Conservation (phyloP, 2,329 filamentous ascomycete genomes). For the Monosporascus ibericus region DNA sequence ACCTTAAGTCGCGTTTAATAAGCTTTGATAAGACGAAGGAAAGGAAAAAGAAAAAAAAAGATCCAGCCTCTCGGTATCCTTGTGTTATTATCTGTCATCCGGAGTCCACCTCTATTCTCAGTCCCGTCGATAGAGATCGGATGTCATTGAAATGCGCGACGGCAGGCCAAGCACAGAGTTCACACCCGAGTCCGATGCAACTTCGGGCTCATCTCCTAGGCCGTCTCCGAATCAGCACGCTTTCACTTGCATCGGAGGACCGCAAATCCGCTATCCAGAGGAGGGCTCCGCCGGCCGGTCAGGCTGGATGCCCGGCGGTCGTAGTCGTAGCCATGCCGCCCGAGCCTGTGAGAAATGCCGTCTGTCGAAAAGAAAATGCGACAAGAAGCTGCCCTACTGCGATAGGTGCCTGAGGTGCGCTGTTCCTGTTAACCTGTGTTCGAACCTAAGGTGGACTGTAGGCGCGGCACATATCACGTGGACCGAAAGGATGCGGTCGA, state of each 20-base stretch:
- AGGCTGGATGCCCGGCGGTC: neutral
- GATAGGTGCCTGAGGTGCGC: constrained; percentile 26
- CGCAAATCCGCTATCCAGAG: constrained; percentile 5
- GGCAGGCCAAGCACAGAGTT: constrained; percentile 3
- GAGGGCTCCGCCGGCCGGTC: constrained; percentile 5
- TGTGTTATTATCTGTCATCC: too few relatives aligned
- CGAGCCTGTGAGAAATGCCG: constrained; percentile 29
- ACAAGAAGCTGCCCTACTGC: constrained; percentile 27
- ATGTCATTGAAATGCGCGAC: too few relatives aligned
- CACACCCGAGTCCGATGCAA: constrained; percentile 19
- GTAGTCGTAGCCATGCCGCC: constrained; percentile 12
- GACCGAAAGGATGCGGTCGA: too few relatives aligned
- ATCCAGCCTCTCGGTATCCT: too few relatives aligned
- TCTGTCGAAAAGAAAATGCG: constrained; percentile 26
- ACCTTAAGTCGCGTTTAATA: neutral
- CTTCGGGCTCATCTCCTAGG: constrained; percentile 18
- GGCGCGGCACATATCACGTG: constrained; percentile 8
- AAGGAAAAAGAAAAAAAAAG: too few relatives aligned
- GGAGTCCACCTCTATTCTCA: neutral
- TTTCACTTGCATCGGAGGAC: constrained; percentile 7
- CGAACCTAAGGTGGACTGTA: neutral
- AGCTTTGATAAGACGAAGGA: neutral
- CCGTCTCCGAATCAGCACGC: constrained; percentile 14
- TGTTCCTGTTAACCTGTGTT: neutral
- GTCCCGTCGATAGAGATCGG: constrained; percentile 8